Evolutionary conservation across 352 stramenopile species (phyloP), one percentile per base, ranked within the genome.

Genomic region (Globisporangium nodosum): DNA sequence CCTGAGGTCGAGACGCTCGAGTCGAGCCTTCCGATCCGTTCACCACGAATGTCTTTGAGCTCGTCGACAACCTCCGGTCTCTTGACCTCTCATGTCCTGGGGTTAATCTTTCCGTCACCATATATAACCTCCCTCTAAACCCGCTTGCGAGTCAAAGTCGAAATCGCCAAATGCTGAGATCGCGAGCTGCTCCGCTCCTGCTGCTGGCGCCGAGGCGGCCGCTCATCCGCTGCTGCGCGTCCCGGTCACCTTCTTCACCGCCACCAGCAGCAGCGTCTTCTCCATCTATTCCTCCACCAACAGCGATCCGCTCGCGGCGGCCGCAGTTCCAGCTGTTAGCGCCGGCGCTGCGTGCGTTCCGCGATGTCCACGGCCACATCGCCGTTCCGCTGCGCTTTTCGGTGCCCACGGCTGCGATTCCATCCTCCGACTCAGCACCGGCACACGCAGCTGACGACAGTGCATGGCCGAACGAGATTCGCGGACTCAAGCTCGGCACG

Each of bases 401-500:
- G 11, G 42, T 74, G n/a, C 70, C 70, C 3, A 1, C 16, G 1
- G 6, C 30, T 13, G 47, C 21, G 24, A 24, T 8, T 15, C 16
- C 24, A 15, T 39, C n/a, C 24, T 16, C 18, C 6, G 5, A 27
- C 9, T 37, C 40, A 13, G 13, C 39, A 47, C 6, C 6, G 58
- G 20, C 15, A 37, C 18, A 35, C 1, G 35, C 52, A 18, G 50
- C 31, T 18, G 6, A 52, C 0, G 35, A 4, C 9, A 3, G 5
- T 3, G 21, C 52, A 5, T 78, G 70, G 70, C 56, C 65, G 0
- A 11, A 63, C 30, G 68, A 73, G 30, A 40, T 76, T 12, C 61
- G 62, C 7, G 68, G 68, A 27, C 71, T 78, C 61, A 78, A 78
- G 42, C 56, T 78, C 8, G 70, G 70, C 49, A 78, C 70, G 27